Evolutionary conservation across 768 basidiomycete genomes (phyloP).

Genomic region (Astraeus odoratus): DNA sequence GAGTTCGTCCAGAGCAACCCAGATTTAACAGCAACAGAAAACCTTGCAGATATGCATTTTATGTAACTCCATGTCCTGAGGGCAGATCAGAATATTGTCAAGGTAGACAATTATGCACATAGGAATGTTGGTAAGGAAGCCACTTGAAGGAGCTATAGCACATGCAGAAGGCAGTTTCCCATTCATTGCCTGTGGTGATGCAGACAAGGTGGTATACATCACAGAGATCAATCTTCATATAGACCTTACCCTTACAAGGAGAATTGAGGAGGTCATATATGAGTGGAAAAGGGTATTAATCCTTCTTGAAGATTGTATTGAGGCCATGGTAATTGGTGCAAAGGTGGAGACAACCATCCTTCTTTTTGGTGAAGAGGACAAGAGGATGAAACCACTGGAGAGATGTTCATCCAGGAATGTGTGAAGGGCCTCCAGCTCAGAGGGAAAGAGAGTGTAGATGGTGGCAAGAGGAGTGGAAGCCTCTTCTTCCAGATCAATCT

Average conservation of each 20-base stretch:
- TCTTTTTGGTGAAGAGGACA: slow-evolving; percentile 16
- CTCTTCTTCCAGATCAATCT: background rate
- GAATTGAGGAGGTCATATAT: background rate
- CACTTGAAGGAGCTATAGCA: background rate
- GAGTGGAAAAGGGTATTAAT: slow-evolving; percentile 28
- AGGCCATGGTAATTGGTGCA: slow-evolving; percentile 28
- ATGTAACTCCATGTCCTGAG: background rate
- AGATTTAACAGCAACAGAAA: background rate
- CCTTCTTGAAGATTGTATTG: slow-evolving; percentile 21
- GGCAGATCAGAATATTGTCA: slow-evolving; percentile 1
- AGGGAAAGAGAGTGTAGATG: background rate
- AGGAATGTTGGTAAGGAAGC: background rate
- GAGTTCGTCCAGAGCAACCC: no score
- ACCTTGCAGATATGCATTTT: background rate
- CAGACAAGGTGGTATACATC: slow-evolving; percentile 5
- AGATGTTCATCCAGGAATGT: slow-evolving; percentile 33
- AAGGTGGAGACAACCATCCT: slow-evolving; percentile 15
- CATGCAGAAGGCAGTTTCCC: slow-evolving; percentile 26
- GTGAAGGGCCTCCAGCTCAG: slow-evolving; percentile 27
- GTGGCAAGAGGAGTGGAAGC: background rate
- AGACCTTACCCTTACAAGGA: slow-evolving; percentile 8
- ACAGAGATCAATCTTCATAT: slow-evolving; percentile 22
- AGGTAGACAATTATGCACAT: background rate
- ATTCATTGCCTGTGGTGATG: background rate
- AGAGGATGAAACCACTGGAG: slow-evolving; percentile 1